A percentile compares a stretch with the other conserved stretches of the same genome.
phyloP scores from a whole-genome alignment of 768 basidiomycete genomes.

The Termitomyces sp. region DNA sequence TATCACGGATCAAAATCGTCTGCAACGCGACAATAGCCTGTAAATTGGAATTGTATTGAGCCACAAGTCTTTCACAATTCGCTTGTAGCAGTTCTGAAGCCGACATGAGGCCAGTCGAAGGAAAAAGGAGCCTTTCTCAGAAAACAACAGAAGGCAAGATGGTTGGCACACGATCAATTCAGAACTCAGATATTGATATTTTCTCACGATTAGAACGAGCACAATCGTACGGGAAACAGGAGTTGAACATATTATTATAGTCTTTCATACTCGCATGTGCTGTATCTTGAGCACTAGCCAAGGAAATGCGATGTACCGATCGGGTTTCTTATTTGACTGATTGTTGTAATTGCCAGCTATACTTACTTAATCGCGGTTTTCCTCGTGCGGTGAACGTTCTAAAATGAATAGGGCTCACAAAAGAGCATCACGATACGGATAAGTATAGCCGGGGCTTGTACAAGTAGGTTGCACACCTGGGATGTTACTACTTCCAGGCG shows the following conservation, averaged over 20 bases:
- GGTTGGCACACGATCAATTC: neutral
- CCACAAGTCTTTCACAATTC: conserved; percentile 43
- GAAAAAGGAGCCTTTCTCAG: neutral
- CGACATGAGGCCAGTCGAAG: conserved; percentile 3
- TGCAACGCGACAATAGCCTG: conserved; percentile 44
- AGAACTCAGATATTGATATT: neutral
- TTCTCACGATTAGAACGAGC: neutral
- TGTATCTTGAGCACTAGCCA: no score
- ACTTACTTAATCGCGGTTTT: neutral
- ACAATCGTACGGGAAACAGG: no score
- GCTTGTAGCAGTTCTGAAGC: conserved; percentile 34
- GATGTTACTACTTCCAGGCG: neutral
- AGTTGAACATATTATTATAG: no score
- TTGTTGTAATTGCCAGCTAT: neutral
- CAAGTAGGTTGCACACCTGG: no score
- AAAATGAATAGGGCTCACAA: neutral
- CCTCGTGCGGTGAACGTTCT: neutral
- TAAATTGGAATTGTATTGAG: conserved; percentile 46
- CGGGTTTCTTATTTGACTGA: neutral
- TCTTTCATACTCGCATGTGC: neutral
- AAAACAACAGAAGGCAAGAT: no score
- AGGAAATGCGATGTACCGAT: neutral
- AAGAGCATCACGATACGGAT: neutral
- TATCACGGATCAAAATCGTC: conserved; percentile 44
- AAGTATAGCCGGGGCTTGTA: no score